Evolutionary conservation across 306 rosid species (phyloP), one percentile per base, ranked within the genome.

Genomic region (Lathyrus oleraceus): DNA sequence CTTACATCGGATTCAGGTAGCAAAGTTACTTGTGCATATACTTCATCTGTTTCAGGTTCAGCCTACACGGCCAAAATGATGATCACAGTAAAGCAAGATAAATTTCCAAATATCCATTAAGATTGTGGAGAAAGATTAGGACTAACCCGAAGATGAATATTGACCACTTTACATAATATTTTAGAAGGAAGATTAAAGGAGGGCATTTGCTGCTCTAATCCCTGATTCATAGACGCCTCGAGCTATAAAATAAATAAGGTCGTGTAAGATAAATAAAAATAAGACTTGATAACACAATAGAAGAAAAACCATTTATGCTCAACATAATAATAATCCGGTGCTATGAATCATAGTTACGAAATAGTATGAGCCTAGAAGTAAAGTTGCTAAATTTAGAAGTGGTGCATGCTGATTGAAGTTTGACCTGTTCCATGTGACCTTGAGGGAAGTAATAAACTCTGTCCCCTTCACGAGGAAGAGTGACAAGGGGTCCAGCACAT

Each of bases 361-460:
- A n/a, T n/a, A n/a, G n/a, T n/a, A n/a, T n/a, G n/a, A n/a, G n/a
- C n/a, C 14, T 20, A 39, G 2, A 76, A 60, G 10, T 42, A 5
- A 57, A 69, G 48, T 17, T 10, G 28, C 8, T 21, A 72, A 54
- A 62, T 54, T n/a, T 54, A 45, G 45, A 68, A 54, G 3, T 10
- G 5, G 15, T 3, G 52, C 21, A 10, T 47, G 23, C 2, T 20
- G 2, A 53, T 57, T 42, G 5, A 54, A 47, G 8, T 30, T 69
- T 19, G 79, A 93, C 98, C 94, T 93, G 98, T 81, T 93, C 98
- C 98, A 93, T 93, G 52, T 93, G 98, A 81, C 98, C 98, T 83
- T 93, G 98, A 3, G 96, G 98, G 75, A 88, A 93, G 83, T 93
- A 93, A 78, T 90, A 93, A 40, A 93, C 98, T 70, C 94, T 89